A percentile compares a stretch with the other conserved stretches of the same genome.
Evolutionary conservation across 1,284 basidiomycete genomes (phyloP).

Genomic region (Cryptococcus sp.): DNA sequence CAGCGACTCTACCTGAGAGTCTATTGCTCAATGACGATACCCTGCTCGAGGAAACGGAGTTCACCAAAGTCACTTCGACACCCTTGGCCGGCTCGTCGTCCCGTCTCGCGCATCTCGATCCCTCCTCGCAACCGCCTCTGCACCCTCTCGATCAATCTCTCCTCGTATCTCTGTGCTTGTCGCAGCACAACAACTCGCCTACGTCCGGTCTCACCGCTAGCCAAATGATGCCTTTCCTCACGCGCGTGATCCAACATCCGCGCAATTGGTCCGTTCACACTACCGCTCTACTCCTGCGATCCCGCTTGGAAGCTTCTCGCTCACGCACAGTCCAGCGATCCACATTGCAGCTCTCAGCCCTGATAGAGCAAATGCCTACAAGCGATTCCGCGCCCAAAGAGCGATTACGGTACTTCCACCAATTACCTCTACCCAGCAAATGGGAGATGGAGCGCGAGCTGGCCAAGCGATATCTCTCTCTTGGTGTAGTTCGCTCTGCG

Average conservation of each 20-base stretch:
- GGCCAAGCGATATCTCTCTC: slow-evolving; percentile 72
- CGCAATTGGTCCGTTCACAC: slow-evolving; percentile 93
- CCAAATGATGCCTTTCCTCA: slow-evolving; percentile 87
- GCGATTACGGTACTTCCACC: slow-evolving; percentile 75
- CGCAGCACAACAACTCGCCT: slow-evolving; percentile 84
- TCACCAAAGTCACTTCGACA: slow-evolving; percentile 59
- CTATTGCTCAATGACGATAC: slow-evolving; percentile 93
- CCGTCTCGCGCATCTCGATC: slow-evolving; percentile 66
- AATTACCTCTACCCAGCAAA: slow-evolving; percentile 75
- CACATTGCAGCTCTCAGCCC: slow-evolving; percentile 83
- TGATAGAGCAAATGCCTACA: slow-evolving; percentile 92
- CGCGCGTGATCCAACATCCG: slow-evolving; percentile 81
- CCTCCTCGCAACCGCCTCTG: slow-evolving; percentile 77
- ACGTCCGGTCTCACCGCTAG: slow-evolving; percentile 80
- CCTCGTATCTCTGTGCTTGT: slow-evolving; percentile 83
- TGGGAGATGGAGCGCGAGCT: slow-evolving; percentile 92
- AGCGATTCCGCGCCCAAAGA: slow-evolving; percentile 66
- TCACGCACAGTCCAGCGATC: slow-evolving; percentile 89
- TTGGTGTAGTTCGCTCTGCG: slow-evolving; percentile 84
- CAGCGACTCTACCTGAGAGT: slow-evolving; percentile 67
- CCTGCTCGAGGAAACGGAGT: slow-evolving; percentile 89
- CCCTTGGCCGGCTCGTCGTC: slow-evolving; percentile 47
- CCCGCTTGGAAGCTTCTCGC: slow-evolving; percentile 79
- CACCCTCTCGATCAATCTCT: slow-evolving; percentile 90
- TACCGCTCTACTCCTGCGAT: slow-evolving; percentile 86